Percentiles rank a stretch among this genome's conserved stretches.
These are phyloP conservation scores for Dendrobium huoshanense DNA, from an alignment of 106 monocot species.

Conservation along the genomic window DNA sequence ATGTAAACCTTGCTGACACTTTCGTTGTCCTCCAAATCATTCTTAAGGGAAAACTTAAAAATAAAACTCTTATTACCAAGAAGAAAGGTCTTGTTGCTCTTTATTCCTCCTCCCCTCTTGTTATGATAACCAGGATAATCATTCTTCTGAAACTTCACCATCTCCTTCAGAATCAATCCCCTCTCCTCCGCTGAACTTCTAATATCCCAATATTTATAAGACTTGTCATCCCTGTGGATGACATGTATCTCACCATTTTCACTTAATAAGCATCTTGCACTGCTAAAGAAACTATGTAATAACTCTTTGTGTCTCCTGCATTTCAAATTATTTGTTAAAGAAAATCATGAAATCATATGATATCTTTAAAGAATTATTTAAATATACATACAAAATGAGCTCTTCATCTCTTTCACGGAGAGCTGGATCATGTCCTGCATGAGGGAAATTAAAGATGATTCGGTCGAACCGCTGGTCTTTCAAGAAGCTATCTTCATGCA, in stretches of 20 bases:
- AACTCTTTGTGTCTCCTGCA: constrained; percentile 1
- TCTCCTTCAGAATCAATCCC: constrained; percentile 1
- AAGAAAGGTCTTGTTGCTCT: constrained; percentile 16
- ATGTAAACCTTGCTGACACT: neutral
- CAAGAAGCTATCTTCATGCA: neutral
- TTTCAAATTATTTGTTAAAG: too few species aligned
- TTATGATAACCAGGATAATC: constrained; percentile 24
- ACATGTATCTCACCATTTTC: constrained; percentile 11
- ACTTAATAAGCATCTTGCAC: neutral
- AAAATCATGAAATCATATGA: too few species aligned
- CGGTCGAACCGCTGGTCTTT: too few species aligned
- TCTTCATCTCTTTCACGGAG: neutral
- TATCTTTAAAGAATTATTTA: too few species aligned
- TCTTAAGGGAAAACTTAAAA: constrained; percentile 10
- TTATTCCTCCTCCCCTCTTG: constrained; percentile 18
- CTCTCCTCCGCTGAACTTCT: neutral
- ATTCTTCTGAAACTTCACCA: constrained; percentile 4
- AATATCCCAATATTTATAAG: constrained; percentile 7
- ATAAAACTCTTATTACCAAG: constrained; percentile 5
- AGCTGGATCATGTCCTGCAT: constrained; percentile 25
- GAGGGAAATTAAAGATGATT: constrained; percentile 28
- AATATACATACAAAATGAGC: neutral
- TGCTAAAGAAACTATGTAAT: neutral
- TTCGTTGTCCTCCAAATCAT: neutral
- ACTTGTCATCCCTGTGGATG: constrained; percentile 5